phyloP scores from a whole-genome alignment of 2,329 filamentous ascomycete genomes.

The Gnomoniopsis smithogilvyi region DNA sequence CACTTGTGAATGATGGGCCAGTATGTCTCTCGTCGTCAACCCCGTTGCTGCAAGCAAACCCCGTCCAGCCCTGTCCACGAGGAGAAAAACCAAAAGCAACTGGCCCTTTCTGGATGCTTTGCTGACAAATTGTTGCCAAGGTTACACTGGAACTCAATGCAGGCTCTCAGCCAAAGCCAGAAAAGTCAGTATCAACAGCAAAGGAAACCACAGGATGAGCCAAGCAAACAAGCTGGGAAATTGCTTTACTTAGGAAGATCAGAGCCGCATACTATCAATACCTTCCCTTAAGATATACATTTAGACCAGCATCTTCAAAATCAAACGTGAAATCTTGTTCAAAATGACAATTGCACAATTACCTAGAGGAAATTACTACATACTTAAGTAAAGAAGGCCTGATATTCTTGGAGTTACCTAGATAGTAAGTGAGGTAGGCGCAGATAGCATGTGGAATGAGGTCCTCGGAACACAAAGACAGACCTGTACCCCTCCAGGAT shows the following conservation, averaged over 20 bases:
- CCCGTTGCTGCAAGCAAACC: too few species aligned
- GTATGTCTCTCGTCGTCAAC: constrained; percentile 33
- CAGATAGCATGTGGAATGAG: too few species aligned
- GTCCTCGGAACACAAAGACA: too few species aligned
- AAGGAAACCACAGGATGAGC: not conserved
- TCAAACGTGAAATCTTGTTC: too few species aligned
- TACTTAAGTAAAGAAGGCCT: too few species aligned
- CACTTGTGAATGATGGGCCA: constrained; percentile 80
- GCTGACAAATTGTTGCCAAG: constrained; percentile 22
- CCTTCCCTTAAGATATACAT: too few species aligned
- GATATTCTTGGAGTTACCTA: too few species aligned
- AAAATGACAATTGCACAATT: too few species aligned
- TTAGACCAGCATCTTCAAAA: too few species aligned
- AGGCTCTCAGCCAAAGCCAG: constrained; percentile 8
- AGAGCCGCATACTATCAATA: not conserved
- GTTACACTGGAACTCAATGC: constrained; percentile 31
- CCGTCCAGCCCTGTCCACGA: not conserved
- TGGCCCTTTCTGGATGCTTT: not conserved
- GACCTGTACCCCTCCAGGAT: not conserved
- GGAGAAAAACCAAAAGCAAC: not conserved
- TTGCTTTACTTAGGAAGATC: too few species aligned
- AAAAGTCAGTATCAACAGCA: not conserved
- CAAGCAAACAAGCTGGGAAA: not conserved
- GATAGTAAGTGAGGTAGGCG: too few species aligned
- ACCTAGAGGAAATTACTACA: too few species aligned